Conservation (phyloP, 306 rosid species). For the Malus asiatica region DNA sequence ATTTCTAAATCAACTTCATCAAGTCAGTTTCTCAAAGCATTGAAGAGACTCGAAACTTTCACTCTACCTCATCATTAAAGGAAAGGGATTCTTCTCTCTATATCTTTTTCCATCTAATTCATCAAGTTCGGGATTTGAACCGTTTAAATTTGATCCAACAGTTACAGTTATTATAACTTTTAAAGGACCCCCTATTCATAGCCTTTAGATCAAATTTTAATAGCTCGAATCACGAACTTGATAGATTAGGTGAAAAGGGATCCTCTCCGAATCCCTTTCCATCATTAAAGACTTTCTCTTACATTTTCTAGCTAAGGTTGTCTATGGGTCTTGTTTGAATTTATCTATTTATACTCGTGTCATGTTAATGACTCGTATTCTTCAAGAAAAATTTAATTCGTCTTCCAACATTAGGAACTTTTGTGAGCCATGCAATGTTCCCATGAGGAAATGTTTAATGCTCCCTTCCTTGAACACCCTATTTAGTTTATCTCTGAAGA, state of each 20-base stretch:
- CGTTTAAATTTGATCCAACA: no score
- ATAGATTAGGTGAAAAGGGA: no score
- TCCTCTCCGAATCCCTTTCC: neutral
- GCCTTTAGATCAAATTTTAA: no score
- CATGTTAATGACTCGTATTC: no score
- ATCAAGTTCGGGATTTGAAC: rapidly evolving
- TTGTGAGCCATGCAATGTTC: no score
- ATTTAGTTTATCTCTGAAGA: no score
- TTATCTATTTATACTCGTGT: no score
- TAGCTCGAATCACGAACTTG: rapidly evolving
- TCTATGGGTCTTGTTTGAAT: neutral
- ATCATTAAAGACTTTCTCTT: slow-evolving; percentile 14
- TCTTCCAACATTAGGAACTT: no score
- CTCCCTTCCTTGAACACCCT: neutral
- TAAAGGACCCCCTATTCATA: rapidly evolving
- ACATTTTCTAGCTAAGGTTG: neutral
- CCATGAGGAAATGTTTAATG: neutral
- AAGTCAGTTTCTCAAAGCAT: slow-evolving; percentile 29
- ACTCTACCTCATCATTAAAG: slow-evolving; percentile 45
- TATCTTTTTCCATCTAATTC: rapidly evolving
- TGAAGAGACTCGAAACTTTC: slow-evolving; percentile 33
- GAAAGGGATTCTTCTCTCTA: no score
- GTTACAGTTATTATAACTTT: no score
- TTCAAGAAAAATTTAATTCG: no score
- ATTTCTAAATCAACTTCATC: slow-evolving; percentile 54